phyloP scores from a whole-genome alignment of 257 asterid species.

The Nicotiana noctiflora region DNA sequence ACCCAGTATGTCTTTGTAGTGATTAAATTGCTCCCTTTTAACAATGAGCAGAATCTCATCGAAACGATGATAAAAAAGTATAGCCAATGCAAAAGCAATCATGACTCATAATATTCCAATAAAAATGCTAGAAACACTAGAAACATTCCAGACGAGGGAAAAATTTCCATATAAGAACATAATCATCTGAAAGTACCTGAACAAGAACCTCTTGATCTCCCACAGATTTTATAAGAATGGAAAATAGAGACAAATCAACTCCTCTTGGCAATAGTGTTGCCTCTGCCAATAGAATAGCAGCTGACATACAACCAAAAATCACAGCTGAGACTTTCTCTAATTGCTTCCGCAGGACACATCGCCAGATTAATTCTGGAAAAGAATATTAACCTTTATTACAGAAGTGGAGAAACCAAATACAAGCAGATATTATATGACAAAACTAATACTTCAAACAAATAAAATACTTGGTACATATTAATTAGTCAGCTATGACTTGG shows the following conservation, averaged over 20 bases:
- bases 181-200: conserved; percentile 55
- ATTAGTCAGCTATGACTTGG: neutral
- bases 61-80: neutral
- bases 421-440: neutral
- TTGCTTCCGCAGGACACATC: conserved; percentile 77
- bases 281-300: conserved; percentile 88
- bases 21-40: neutral
- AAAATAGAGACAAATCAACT: conserved; percentile 91
- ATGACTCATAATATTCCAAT: neutral
- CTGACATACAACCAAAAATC: conserved; percentile 93
- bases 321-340: conserved; percentile 61
- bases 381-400: conserved; percentile 1
- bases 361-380: conserved; percentile 79
- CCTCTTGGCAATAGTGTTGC: conserved; percentile 93
- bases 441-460: neutral
- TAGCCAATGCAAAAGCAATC: neutral
- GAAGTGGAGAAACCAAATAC: conserved; percentile 1
- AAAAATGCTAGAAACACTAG: neutral
- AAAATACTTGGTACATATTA: neutral
- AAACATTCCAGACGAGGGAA: conserved; percentile 1
- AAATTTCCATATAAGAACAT: neutral
- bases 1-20: neutral
- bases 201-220: conserved; percentile 87
- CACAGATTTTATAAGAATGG: conserved; percentile 81
- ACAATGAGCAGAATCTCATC: neutral